Evolutionary conservation across 2,329 filamentous ascomycete species (phyloP).

Genomic region (Phialemonium atrogriseum): DNA sequence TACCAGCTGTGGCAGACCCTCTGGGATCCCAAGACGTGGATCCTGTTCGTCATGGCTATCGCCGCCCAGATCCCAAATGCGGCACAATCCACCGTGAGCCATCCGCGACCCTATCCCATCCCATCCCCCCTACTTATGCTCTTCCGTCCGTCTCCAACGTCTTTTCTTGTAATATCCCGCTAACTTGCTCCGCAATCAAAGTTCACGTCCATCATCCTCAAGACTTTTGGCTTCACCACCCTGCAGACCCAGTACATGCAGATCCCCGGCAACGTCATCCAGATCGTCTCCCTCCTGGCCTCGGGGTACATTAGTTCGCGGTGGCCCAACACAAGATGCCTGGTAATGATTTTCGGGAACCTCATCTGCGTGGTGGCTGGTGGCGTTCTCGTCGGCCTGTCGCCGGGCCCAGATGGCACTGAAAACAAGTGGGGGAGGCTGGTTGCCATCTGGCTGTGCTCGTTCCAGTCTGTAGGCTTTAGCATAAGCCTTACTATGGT

Average conservation of each 20-base stretch:
- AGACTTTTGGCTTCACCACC: conserved; percentile 20
- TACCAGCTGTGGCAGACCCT: conserved; percentile 37
- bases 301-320: conserved; percentile 43
- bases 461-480: conserved; percentile 26
- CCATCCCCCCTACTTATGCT: not conserved
- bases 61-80: conserved; percentile 20
- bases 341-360: conserved; percentile 49
- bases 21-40: conserved; percentile 49
- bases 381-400: conserved; percentile 41
- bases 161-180: not conserved
- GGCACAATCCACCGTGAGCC: conserved; percentile 23
- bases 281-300: conserved; percentile 42
- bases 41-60: conserved; percentile 37
- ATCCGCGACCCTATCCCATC: too few relatives aligned
- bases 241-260: conserved; percentile 30
- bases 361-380: conserved; percentile 45
- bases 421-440: conserved; percentile 44
- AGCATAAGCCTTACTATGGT: conserved; percentile 45
- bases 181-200: conserved; percentile 12
- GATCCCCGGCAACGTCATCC: conserved; percentile 50
- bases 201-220: conserved; percentile 23
- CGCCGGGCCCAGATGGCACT: conserved; percentile 27
- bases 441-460: conserved; percentile 44
- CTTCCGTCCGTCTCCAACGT: too few relatives aligned
- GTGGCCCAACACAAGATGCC: conserved; percentile 43